phyloP scores from a whole-genome alignment of 495 filamentous ascomycete genomes.

The Xylaria sp. region DNA sequence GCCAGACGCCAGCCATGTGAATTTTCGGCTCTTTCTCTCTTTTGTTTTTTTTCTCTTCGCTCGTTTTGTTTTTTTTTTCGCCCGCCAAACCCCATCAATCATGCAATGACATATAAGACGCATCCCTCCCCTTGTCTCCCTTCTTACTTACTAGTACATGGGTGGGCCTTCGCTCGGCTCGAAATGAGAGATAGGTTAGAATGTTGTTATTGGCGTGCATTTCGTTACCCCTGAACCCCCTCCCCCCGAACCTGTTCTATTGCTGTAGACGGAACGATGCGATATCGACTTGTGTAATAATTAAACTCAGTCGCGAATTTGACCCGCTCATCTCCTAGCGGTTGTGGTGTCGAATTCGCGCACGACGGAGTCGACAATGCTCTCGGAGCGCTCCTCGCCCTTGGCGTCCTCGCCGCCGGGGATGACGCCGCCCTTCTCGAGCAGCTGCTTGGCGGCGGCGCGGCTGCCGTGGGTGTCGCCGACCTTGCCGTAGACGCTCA shows the following conservation, averaged over 20 bases:
- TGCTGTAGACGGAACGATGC: too few relatives aligned
- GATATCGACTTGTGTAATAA: not conserved
- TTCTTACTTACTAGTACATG: slow-evolving; percentile 21
- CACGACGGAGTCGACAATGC: slow-evolving; percentile 46
- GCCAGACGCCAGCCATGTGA: slow-evolving; percentile 33
- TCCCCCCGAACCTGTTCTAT: not conserved
- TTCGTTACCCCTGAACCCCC: not conserved
- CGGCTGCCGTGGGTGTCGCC: slow-evolving; percentile 80
- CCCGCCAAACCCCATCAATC: not conserved
- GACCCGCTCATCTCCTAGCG: slow-evolving; percentile 27
- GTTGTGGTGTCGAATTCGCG: slow-evolving; percentile 46
- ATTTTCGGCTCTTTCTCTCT: slow-evolving; percentile 8
- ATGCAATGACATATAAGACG: slow-evolving; percentile 14
- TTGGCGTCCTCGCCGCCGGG: slow-evolving; percentile 31
- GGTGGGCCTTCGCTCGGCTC: not conserved
- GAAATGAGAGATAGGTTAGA: not conserved
- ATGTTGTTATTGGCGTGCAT: too few relatives aligned
- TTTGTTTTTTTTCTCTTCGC: too few relatives aligned
- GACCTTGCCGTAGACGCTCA: slow-evolving; percentile 95
- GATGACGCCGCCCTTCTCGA: slow-evolving; percentile 37
- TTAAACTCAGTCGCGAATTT: not conserved
- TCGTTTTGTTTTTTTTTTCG: too few relatives aligned
- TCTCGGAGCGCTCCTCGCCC: slow-evolving; percentile 30
- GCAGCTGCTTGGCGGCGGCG: slow-evolving; percentile 62
- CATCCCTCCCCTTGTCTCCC: not conserved